Conservation (phyloP, 1,284 basidiomycete genomes). For the Sporisorium sorghi region DNA sequence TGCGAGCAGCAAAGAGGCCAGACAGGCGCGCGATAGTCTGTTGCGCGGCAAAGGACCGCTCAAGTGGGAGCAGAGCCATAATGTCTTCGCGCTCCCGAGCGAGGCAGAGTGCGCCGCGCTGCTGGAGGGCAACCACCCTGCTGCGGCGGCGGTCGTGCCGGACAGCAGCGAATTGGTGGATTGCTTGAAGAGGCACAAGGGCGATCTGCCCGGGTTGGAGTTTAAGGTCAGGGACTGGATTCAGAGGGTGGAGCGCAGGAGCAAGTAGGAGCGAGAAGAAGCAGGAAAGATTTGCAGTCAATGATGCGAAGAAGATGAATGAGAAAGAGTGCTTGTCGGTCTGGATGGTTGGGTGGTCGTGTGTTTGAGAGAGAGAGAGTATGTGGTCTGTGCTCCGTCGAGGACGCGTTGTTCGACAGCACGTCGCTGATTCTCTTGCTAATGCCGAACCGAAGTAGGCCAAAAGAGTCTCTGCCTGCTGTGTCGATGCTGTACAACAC, state of each 20-base stretch:
- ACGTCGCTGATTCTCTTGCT: too few species aligned
- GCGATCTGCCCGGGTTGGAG: slow-evolving; percentile 49
- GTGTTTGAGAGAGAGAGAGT: too few species aligned
- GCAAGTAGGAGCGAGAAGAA: neutral
- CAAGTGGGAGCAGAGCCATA: slow-evolving; percentile 60
- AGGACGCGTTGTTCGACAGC: too few species aligned
- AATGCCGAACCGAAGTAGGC: too few species aligned
- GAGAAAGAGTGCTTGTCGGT: too few species aligned
- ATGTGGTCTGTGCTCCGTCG: too few species aligned
- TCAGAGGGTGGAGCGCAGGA: slow-evolving; percentile 13
- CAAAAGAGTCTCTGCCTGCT: too few species aligned
- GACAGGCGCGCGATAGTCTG: slow-evolving; percentile 48
- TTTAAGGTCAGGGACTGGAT: slow-evolving; percentile 60
- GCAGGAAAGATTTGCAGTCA: too few species aligned
- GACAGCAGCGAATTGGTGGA: slow-evolving; percentile 51
- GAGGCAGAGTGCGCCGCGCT: slow-evolving; percentile 66
- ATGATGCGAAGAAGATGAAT: too few species aligned
- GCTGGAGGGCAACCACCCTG: slow-evolving; percentile 61
- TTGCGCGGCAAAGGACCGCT: slow-evolving; percentile 59
- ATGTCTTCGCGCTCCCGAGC: slow-evolving; percentile 61
- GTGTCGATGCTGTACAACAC: too few species aligned
- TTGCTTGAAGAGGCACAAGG: slow-evolving; percentile 47
- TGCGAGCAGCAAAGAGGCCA: slow-evolving; percentile 22
- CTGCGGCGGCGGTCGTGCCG: slow-evolving; percentile 52
- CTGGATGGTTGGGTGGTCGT: too few species aligned